These are phyloP conservation scores for Actinomortierella ambigua DNA, from an alignment of 371 early-diverging fungal species.

Conservation along the genomic window DNA sequence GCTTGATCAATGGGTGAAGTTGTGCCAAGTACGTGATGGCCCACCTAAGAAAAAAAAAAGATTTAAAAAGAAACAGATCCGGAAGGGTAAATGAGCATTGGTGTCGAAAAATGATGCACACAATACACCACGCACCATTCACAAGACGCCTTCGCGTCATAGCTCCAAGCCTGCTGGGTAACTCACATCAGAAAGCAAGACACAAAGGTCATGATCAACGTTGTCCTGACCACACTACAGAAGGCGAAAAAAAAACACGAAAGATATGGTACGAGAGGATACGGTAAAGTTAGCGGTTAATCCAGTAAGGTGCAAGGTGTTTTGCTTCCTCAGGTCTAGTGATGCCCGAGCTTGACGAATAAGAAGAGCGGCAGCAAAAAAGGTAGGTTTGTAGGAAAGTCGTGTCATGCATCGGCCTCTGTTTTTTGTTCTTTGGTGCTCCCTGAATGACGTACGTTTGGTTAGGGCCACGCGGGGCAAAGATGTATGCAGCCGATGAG, in stretches of 20 bases:
- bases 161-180: neutral
- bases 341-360: neutral
- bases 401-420: no score
- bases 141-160: neutral
- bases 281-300: no score
- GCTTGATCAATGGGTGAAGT: conserved; percentile 71
- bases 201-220: conserved; percentile 69
- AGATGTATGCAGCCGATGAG: conserved; percentile 53
- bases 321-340: neutral
- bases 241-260: neutral
- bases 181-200: conserved; percentile 69
- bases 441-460: conserved; percentile 54
- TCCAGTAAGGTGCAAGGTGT: no score
- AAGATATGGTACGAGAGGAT: neutral
- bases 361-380: neutral
- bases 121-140: neutral
- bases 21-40: conserved; percentile 78
- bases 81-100: neutral
- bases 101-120: neutral
- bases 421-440: no score
- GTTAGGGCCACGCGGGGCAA: conserved; percentile 62
- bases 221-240: conserved; percentile 65
- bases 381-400: neutral
- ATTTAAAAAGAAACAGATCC: neutral
- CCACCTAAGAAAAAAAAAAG: conserved; percentile 59